Percentiles rank a stretch among this genome's conserved stretches.
Evolutionary conservation across 2,329 filamentous ascomycete species (phyloP).

Genomic region (Colletotrichum eremochloae): DNA sequence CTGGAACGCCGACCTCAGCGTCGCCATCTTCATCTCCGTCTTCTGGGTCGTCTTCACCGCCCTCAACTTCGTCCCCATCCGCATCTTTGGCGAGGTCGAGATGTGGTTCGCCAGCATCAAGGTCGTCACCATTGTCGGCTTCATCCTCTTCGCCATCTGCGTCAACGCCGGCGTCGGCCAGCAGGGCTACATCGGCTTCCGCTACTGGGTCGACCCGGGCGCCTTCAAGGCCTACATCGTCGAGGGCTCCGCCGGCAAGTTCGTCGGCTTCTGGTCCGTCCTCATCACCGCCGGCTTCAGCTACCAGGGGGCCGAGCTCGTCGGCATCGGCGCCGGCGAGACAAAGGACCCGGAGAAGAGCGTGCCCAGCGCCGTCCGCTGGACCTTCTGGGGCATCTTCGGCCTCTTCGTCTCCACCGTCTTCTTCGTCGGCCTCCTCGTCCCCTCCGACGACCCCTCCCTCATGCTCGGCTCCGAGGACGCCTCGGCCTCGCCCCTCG

Average conservation of each 20-base stretch:
- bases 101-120: constrained; percentile 85
- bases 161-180: constrained; percentile 79
- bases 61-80: constrained; percentile 79
- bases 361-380: constrained; percentile 79
- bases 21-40: constrained; percentile 79
- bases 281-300: constrained; percentile 78
- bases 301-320: constrained; percentile 81
- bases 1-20: constrained; percentile 73
- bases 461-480: constrained; percentile 67
- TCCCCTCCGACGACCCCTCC: constrained; percentile 71
- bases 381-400: constrained; percentile 82
- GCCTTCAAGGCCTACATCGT: constrained; percentile 75
- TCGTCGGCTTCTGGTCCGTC: constrained; percentile 78
- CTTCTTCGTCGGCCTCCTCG: constrained; percentile 79
- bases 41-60: constrained; percentile 80
- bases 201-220: constrained; percentile 77
- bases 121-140: constrained; percentile 79
- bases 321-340: constrained; percentile 84
- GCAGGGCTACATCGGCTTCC: constrained; percentile 80
- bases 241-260: constrained; percentile 67
- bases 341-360: constrained; percentile 78
- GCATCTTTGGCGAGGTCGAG: constrained; percentile 81
- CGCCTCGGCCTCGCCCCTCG: constrained; percentile 75
- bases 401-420: constrained; percentile 74
- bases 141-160: constrained; percentile 82